Evolutionary conservation across 768 basidiomycete genomes (phyloP), one percentile per base, ranked within the genome.

Genomic region (Lactarius tabidus): DNA sequence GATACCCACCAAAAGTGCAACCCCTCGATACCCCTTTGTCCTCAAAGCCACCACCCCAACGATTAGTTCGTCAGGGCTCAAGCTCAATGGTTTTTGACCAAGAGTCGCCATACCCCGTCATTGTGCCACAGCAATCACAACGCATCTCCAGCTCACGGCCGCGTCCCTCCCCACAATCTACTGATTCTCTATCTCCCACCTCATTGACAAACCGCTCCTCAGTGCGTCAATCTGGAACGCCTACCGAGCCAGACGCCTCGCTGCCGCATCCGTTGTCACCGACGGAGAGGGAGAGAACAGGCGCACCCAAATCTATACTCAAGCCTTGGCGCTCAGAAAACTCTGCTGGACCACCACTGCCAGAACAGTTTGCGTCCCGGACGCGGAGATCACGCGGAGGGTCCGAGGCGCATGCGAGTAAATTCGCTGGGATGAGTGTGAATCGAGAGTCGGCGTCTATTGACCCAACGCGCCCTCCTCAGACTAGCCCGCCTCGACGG

Each of bases 1-100:
- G 59, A 29, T 58, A 28, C 6, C 33, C 51, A 2, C 26, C 61
- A 20, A 62, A 36, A 6, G 2, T 39, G 4, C n/a, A 4, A 26
- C 10, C 41, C 51, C 26, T 35, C 26, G 60, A 62, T 66, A 20
- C 60, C 51, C 61, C 60, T 14, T 57, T 26, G 48, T 23, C 52
- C 38, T 51, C 45, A 9, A 66, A 43, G 48, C 12, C 56, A 45
- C 68, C 36, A 23, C 17, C 36, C 12, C 52, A 28, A 23, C 69
- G 52, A 20, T 55, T 43, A 38, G 28, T 61, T n/a, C 67, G 45
- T 57, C 65, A 71, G 36, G 74, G 71, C 64, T 67, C 74, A 33
- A 83, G 83, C 67, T 79, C 81, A 23, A 77, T 90, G 62, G 82
- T 84, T 57, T 88, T 89, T 75, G 86, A 93, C 74, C 89, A 89